Base-by-base conservation (phyloP, 169 alveolate species). In the Cryptosporidium canis region DNA sequence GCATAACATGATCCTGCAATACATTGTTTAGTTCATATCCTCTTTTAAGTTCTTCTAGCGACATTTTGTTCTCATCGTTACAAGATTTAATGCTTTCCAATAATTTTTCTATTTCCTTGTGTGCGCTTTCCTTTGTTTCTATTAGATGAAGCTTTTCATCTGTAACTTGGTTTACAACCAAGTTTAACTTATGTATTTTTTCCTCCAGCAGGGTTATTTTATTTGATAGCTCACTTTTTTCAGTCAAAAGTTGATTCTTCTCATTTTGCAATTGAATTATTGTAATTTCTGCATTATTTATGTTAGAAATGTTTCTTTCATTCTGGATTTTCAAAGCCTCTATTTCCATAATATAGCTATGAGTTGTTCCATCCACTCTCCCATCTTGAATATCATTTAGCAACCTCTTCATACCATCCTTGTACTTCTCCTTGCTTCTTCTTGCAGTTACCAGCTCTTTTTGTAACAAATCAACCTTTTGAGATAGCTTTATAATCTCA, bases 91-190 rank as follows among this genome's bases (percentile, higher is more conserved):
- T 77, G 55, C 24, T 77, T 21, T 77, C 87, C 27, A 58, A 39
- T 41, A 77, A 31, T 77, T 37, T 39, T 21, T 61, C 72, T 7
- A 77, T 77, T 77, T 77, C 72, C 21, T 41, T 61, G 41, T 61
- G 55, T 3, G 44, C 45, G 18, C 2, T 39, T 21, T 77, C 87
- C 51, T 43, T 77, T 27, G 44, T 39, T 58, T 77, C 87, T 18
- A 77, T 5, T 33, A 77, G 58, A 14, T 77, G 66, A 35, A 77
- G 64, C 33, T 77, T 77, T 63, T 77, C 87, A 11, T 77, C 65
- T 2, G 87, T 77, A 56, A 77, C 72, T 37, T 77, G 87, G 66
- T 58, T 77, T 35, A 77, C 87, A 2, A 77, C 71, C 21, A 77
- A 24, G 39, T 77, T 77, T 27, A 77, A 24, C 16, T 61, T 55